These are phyloP conservation scores for Candida oleophila DNA, from an alignment of 805 yeast genomes.

Conservation along the genomic window DNA sequence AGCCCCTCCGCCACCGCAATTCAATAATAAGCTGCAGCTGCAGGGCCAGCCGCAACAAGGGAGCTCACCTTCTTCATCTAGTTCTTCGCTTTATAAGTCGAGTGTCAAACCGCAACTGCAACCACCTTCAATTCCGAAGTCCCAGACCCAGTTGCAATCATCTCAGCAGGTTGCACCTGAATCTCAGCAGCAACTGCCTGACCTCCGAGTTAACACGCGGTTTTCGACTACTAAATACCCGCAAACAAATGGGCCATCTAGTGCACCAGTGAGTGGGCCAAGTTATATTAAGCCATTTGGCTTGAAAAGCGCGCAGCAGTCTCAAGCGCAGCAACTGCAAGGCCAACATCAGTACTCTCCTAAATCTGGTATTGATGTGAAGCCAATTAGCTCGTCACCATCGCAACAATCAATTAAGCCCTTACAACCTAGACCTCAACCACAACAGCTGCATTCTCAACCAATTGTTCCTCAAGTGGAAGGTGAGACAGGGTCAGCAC, in stretches of 20 bases:
- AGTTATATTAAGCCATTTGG: slow-evolving; percentile 20
- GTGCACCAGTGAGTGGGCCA: slow-evolving; percentile 13
- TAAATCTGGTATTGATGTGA: slow-evolving; percentile 2
- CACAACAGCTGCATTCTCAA: slow-evolving; percentile 13
- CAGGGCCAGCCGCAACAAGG: slow-evolving; percentile 12
- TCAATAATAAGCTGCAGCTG: slow-evolving; percentile 6
- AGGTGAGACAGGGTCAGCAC: slow-evolving; percentile 6
- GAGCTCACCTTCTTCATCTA: slow-evolving; percentile 21
- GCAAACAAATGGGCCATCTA: slow-evolving; percentile 13
- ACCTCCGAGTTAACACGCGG: slow-evolving; percentile 28
- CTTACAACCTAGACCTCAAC: slow-evolving; percentile 6
- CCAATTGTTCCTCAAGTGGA: slow-evolving; percentile 19
- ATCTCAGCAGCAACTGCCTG: slow-evolving; percentile 18
- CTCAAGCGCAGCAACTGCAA: slow-evolving; percentile 23
- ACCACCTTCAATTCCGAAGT: background rate
- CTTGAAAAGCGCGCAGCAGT: slow-evolving; percentile 10
- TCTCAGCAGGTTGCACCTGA: background rate
- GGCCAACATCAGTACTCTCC: slow-evolving; percentile 12
- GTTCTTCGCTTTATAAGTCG: slow-evolving; percentile 14
- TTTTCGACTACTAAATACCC: slow-evolving; percentile 18
- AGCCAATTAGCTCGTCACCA: background rate
- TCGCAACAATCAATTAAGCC: slow-evolving; percentile 11
- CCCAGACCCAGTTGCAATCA: slow-evolving; percentile 5
- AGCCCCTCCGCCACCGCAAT: slow-evolving; percentile 55
- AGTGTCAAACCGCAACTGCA: slow-evolving; percentile 1